Percentiles rank a stretch among this genome's conserved stretches.
Conservation (phyloP, 2,329 filamentous ascomycete genomes). For the Purpureocillium lavendulum region DNA sequence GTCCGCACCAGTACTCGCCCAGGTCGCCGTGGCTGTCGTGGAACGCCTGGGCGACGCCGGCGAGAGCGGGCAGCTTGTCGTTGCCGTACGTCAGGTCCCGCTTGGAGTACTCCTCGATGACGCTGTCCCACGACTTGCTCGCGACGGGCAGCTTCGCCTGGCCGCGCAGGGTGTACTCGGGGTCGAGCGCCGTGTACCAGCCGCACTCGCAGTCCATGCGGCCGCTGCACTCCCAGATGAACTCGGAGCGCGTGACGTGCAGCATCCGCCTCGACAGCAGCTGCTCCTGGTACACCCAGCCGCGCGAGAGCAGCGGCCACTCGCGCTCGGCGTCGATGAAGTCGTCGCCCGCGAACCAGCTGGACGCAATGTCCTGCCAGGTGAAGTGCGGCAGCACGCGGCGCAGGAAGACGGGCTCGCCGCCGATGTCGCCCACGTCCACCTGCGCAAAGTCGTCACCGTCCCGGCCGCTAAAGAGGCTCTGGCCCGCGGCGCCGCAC, state of each 20-base stretch:
- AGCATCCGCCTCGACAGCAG: slow-evolving; percentile 11
- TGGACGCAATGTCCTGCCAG: slow-evolving; percentile 1
- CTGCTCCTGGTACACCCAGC: slow-evolving; percentile 15
- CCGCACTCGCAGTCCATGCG: slow-evolving; percentile 8
- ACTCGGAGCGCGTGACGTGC: slow-evolving; percentile 9
- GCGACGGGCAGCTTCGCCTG: background rate
- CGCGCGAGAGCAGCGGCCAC: slow-evolving; percentile 5
- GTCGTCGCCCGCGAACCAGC: background rate
- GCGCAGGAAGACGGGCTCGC: slow-evolving; percentile 5
- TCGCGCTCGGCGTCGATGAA: background rate
- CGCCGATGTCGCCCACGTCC: slow-evolving; percentile 1
- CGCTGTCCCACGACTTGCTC: slow-evolving; percentile 1
- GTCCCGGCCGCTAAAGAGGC: slow-evolving; percentile 5
- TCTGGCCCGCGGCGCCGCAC: background rate
- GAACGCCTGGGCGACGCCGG: slow-evolving; percentile 6
- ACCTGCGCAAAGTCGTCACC: background rate
- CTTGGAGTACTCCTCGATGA: slow-evolving; percentile 5
- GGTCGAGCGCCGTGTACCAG: background rate
- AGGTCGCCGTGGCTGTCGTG: background rate
- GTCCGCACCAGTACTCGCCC: slow-evolving; percentile 5
- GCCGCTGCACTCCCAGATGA: slow-evolving; percentile 10
- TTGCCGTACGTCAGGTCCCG: slow-evolving; percentile 3
- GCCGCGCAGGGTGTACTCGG: background rate
- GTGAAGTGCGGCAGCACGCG: slow-evolving; percentile 4
- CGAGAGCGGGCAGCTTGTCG: slow-evolving; percentile 7